Evolutionary conservation across 2,329 filamentous ascomycete genomes (phyloP).

Genomic region (Eutypella sp.): DNA sequence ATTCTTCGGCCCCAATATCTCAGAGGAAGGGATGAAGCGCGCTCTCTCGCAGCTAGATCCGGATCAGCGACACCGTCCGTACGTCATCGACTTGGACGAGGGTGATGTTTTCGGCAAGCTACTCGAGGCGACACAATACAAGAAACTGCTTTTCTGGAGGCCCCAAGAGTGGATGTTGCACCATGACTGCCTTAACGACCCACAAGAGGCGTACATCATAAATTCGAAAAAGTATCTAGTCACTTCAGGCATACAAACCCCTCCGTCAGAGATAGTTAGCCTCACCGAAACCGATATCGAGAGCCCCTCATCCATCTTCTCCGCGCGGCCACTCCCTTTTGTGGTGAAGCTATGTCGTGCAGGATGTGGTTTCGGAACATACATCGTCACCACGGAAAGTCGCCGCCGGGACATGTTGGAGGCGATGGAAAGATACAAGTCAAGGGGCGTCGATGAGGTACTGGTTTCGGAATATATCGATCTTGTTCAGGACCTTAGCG

Average conservation of each 20-base stretch:
- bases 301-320: slow-evolving; percentile 4
- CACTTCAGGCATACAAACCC: slow-evolving; percentile 15
- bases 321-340: slow-evolving; percentile 11
- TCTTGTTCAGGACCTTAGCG: slow-evolving; percentile 15
- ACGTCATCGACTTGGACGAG: slow-evolving; percentile 11
- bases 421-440: slow-evolving; percentile 10
- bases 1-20: slow-evolving; percentile 15
- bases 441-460: slow-evolving; percentile 13
- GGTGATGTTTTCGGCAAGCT: slow-evolving; percentile 5
- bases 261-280: slow-evolving; percentile 7
- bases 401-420: slow-evolving; percentile 5
- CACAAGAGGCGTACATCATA: slow-evolving; percentile 15
- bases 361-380: slow-evolving; percentile 19
- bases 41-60: slow-evolving; percentile 16
- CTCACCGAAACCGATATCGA: slow-evolving; percentile 7
- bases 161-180: slow-evolving; percentile 19
- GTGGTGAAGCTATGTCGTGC: slow-evolving; percentile 19
- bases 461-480: slow-evolving; percentile 17
- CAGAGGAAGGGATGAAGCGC: slow-evolving; percentile 8
- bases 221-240: slow-evolving; percentile 18
- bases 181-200: slow-evolving; percentile 16
- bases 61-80: slow-evolving; percentile 12
- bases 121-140: slow-evolving; percentile 2
- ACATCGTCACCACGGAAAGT: slow-evolving; percentile 11
- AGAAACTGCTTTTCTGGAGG: slow-evolving; percentile 18